phyloP scores from a whole-genome alignment of 2,329 filamentous ascomycete species.

The Penicillium oxalicum region DNA sequence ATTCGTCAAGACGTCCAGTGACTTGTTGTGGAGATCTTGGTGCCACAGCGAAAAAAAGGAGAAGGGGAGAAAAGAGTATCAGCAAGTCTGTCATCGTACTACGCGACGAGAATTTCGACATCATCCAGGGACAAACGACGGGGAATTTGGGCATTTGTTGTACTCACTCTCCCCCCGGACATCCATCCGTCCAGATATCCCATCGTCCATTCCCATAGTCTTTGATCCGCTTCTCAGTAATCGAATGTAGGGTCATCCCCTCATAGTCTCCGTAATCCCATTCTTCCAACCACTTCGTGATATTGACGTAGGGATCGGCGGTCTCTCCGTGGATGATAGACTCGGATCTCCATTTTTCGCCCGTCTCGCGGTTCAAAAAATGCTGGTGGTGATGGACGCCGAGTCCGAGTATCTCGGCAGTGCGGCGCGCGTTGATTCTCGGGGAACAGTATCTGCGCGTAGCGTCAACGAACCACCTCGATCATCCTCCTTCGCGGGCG shows the following conservation, averaged over 20 bases:
- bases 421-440: slow-evolving; percentile 5
- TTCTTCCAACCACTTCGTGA: slow-evolving; percentile 62
- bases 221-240: slow-evolving; percentile 41
- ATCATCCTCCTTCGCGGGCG: not conserved
- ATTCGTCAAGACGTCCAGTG: not conserved
- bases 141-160: not conserved
- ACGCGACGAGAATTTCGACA: no score
- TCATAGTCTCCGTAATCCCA: slow-evolving; percentile 82
- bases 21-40: not conserved
- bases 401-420: slow-evolving; percentile 9
- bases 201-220: slow-evolving; percentile 4
- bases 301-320: slow-evolving; percentile 3
- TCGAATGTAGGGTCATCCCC: slow-evolving; percentile 62
- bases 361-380: slow-evolving; percentile 5
- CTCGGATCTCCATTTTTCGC: not conserved
- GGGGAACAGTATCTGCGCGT: slow-evolving; percentile 10
- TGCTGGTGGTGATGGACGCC: slow-evolving; percentile 8
- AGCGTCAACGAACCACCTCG: no score
- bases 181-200: slow-evolving; percentile 17
- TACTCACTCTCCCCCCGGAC: slow-evolving; percentile 14
- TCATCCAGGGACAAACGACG: no score
- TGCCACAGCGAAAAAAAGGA: no score
- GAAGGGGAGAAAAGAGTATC: not conserved
- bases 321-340: not conserved
- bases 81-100: not conserved